phyloP scores from a whole-genome alignment of 306 rosid genomes.

The Dryas drummondii region DNA sequence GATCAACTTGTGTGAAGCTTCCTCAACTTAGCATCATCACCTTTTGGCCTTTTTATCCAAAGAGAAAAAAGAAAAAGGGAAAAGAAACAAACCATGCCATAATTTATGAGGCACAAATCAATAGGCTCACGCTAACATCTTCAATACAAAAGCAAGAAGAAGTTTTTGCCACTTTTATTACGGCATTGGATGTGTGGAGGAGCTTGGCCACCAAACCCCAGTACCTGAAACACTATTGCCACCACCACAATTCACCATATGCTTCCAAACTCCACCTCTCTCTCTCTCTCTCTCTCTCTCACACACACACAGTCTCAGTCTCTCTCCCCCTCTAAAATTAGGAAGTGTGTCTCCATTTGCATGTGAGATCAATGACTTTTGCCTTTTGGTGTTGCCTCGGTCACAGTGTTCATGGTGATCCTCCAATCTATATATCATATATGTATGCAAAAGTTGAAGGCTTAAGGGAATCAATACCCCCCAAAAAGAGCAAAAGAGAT shows the following conservation, averaged over 20 bases:
- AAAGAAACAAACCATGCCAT: background rate
- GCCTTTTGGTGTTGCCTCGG: conserved; percentile 11
- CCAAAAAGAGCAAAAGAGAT: conserved; percentile 20
- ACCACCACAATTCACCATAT: background rate
- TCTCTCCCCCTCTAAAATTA: background rate
- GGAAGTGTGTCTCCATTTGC: conserved; percentile 9
- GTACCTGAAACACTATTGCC: conserved; percentile 1
- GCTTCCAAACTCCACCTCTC: conserved; percentile 15
- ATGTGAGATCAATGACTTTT: conserved; percentile 17
- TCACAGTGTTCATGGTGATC: conserved; percentile 14
- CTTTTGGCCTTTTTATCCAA: background rate
- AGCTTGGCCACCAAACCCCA: background rate
- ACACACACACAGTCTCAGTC: too few species aligned
- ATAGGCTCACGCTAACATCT: background rate
- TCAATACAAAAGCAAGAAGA: background rate
- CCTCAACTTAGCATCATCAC: background rate
- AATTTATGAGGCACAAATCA: background rate
- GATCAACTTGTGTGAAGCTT: conserved; percentile 1
- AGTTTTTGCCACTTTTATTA: background rate
- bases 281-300: background rate
- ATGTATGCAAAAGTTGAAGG: conserved; percentile 4
- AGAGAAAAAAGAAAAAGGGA: background rate
- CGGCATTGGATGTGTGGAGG: background rate
- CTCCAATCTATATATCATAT: background rate
- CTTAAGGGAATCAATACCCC: conserved; percentile 10